Conservation (phyloP, 2,329 filamentous ascomycete species). For the Paradendryphiella salina region DNA sequence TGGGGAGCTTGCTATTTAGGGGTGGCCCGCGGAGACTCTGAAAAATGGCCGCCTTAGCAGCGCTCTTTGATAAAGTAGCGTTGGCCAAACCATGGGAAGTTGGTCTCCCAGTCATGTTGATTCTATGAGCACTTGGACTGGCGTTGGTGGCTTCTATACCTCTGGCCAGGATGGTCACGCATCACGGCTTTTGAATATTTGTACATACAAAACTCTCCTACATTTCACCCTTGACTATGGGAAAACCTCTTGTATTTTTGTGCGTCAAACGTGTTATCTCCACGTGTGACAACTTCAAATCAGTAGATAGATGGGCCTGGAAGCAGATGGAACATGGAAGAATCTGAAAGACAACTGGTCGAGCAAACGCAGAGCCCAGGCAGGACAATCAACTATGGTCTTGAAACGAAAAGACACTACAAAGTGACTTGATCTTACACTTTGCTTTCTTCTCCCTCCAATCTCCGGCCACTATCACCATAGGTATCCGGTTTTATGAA, state of each 20-base stretch:
- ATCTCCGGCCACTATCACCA: background rate
- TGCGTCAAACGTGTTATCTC: background rate
- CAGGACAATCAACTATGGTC: conserved; percentile 14
- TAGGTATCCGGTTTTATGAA: background rate
- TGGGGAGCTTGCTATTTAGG: conserved; percentile 83
- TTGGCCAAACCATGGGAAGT: background rate
- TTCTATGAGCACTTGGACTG: conserved; percentile 21
- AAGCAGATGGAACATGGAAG: conserved; percentile 35
- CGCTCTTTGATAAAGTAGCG: background rate
- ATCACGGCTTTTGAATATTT: conserved; percentile 12
- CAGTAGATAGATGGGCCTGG: conserved; percentile 7
- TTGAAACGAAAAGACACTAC: conserved; percentile 16
- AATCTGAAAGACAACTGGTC: conserved; percentile 17
- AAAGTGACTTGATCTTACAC: background rate
- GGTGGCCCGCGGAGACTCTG: conserved; percentile 65
- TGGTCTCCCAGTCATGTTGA: conserved; percentile 1
- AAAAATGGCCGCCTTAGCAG: background rate
- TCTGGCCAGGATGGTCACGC: conserved; percentile 17
- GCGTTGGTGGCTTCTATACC: conserved; percentile 36
- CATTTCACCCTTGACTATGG: background rate
- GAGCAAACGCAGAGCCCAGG: conserved; percentile 31
- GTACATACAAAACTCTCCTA: conserved; percentile 9
- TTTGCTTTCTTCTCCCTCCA: background rate
- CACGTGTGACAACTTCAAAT: background rate
- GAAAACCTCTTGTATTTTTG: background rate